Percentiles rank a stretch among this genome's conserved stretches.
phyloP scores from a whole-genome alignment of 169 alveolate species.

The Theileria parva region DNA sequence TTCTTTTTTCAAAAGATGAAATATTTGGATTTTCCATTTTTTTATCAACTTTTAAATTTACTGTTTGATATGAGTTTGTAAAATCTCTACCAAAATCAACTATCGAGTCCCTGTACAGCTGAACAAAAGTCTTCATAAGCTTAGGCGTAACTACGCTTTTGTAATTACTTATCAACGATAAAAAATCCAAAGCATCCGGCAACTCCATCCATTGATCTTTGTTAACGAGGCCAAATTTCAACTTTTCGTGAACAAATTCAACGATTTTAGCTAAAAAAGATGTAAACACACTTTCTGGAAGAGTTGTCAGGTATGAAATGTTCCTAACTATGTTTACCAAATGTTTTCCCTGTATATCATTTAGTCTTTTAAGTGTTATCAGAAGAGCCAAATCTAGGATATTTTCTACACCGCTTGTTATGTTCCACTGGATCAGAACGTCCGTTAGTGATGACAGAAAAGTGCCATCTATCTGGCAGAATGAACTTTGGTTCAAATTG shows the following conservation, averaged over 20 bases:
- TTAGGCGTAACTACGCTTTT: constrained; percentile 8
- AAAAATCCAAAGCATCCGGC: constrained; percentile 21
- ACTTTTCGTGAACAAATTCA: constrained; percentile 18
- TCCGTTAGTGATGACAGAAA: constrained; percentile 50
- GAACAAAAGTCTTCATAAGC: constrained; percentile 34
- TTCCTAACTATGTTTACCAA: constrained; percentile 32
- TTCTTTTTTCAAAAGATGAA: background rate
- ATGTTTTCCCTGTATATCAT: constrained; percentile 21
- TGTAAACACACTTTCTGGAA: constrained; percentile 38
- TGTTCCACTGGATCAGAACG: constrained; percentile 40
- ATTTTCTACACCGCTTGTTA: constrained; percentile 29
- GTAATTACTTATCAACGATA: constrained; percentile 21
- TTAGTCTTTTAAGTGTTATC: constrained; percentile 10
- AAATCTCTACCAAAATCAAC: background rate
- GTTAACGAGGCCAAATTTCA: constrained; percentile 14
- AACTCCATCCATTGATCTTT: constrained; percentile 34
- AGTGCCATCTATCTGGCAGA: constrained; percentile 43
- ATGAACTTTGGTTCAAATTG: constrained; percentile 1
- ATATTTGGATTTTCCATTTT: background rate
- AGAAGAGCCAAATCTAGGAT: constrained; percentile 31
- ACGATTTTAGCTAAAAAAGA: constrained; percentile 17
- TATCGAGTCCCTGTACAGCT: constrained; percentile 20
- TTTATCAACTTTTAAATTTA: background rate
- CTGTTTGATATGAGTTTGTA: background rate
- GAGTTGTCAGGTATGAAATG: constrained; percentile 32